Percentiles rank a stretch among this genome's conserved stretches.
Evolutionary conservation across 1,139 yeast species (phyloP).

Genomic region (Yamadazyma dushanensis): DNA sequence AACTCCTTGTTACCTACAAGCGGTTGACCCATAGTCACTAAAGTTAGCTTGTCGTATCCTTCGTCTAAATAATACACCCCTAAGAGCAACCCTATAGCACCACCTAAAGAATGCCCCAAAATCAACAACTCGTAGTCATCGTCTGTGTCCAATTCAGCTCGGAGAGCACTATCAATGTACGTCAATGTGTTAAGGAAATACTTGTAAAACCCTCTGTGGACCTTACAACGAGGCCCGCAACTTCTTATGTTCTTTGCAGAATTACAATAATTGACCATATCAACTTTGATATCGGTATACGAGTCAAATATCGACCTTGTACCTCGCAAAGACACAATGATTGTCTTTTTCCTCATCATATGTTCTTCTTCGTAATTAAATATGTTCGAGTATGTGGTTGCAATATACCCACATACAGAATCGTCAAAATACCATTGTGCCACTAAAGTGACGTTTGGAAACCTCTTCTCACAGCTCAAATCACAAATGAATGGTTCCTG

Average conservation of each 20-base stretch:
- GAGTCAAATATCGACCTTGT: slow-evolving; percentile 50
- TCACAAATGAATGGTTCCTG: slow-evolving; percentile 48
- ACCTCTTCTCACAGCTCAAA: slow-evolving; percentile 36
- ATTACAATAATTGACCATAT: slow-evolving; percentile 34
- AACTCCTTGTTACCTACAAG: slow-evolving; percentile 45
- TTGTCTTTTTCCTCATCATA: slow-evolving; percentile 25
- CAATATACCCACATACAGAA: slow-evolving; percentile 41
- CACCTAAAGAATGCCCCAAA: slow-evolving; percentile 56
- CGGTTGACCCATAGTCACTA: slow-evolving; percentile 56
- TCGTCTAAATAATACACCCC: slow-evolving; percentile 39
- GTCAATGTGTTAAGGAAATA: slow-evolving; percentile 33
- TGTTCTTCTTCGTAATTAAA: slow-evolving; percentile 21
- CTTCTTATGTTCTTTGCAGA: slow-evolving; percentile 22
- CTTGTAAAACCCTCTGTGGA: slow-evolving; percentile 48
- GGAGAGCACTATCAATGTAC: slow-evolving; percentile 26
- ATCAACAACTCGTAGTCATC: slow-evolving; percentile 37
- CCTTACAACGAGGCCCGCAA: slow-evolving; percentile 41
- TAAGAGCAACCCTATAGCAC: slow-evolving; percentile 44
- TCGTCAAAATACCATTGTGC: slow-evolving; percentile 50
- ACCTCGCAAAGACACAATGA: slow-evolving; percentile 47
- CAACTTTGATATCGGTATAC: slow-evolving; percentile 44
- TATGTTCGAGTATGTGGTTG: slow-evolving; percentile 31
- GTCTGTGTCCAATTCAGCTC: slow-evolving; percentile 21
- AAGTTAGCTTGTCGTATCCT: slow-evolving; percentile 31
- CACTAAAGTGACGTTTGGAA: slow-evolving; percentile 43